Percentiles rank a stretch among this genome's conserved stretches.
phyloP scores from a whole-genome alignment of 768 basidiomycete species.

The Hortiboletus campestris region DNA sequence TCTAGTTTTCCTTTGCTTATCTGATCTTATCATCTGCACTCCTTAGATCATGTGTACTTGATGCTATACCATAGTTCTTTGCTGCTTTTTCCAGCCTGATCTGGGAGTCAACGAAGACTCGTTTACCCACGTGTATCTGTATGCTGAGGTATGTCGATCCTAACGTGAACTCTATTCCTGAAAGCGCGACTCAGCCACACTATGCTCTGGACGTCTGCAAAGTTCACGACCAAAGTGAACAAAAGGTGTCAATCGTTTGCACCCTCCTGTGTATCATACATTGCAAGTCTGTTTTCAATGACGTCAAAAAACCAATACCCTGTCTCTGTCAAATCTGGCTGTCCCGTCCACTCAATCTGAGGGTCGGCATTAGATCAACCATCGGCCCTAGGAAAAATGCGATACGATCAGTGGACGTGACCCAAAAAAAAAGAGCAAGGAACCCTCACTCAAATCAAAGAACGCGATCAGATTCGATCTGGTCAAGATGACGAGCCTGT shows the following conservation, averaged over 20 bases:
- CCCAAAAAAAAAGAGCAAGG: background rate
- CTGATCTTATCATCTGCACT: background rate
- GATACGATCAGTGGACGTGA: background rate
- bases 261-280: background rate
- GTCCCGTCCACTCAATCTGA: background rate
- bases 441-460: slow-evolving; percentile 16
- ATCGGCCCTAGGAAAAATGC: background rate
- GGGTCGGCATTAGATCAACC: background rate
- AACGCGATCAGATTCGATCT: background rate
- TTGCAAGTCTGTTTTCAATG: background rate
- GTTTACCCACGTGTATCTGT: too few relatives aligned
- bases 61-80: background rate
- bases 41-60: background rate
- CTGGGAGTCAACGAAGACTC: background rate
- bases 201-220: too few relatives aligned
- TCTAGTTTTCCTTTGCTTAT: background rate
- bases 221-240: too few relatives aligned
- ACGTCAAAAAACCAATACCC: background rate
- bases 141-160: too few relatives aligned
- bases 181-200: too few relatives aligned
- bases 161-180: too few relatives aligned
- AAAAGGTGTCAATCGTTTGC: too few relatives aligned
- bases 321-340: background rate
- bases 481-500: slow-evolving; percentile 9
- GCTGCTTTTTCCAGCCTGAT: background rate